Evolutionary conservation across 257 asterid species (phyloP), one percentile per base, ranked within the genome.

Genomic region (Nicotiana tabacum): DNA sequence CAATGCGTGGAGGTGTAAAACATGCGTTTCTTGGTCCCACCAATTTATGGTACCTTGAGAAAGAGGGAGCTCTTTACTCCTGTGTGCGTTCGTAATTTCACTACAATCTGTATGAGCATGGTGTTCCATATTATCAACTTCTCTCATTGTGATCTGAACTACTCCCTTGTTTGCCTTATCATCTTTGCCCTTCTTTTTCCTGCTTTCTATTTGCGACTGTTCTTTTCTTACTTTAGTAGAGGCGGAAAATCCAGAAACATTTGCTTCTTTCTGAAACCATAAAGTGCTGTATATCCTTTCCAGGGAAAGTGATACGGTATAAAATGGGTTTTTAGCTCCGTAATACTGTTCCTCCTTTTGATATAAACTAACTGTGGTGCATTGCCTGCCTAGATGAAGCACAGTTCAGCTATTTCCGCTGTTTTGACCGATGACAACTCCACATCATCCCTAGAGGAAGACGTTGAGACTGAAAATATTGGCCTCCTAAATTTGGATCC

Each of bases 401-500:
- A 32, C 84, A 83, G 82, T 83, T 87, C 95, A 60, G 84, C 90
- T 51, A 81, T 88, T 83, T 86, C 88, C 29, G 89, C 93, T 78
- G 80, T 90, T 89, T 53, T 89, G 84, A 88, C 92, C 3, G 85
- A 88, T 79, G 87, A 81, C n/a, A 83, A 79, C 80, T 83, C 90
- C 57, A 78, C 91, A 83, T 77, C 84, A 65, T 69, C 88, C 58
- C 70, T 77, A 84, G 97, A 89, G 77, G 91, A 91, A 83, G 90
- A 81, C 12, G 27, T 15, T 30, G 60, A 7, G 66, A 57, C 74
- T 77, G 93, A 91, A 81, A 87, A 82, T 77, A 80, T 93, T 79
- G 89, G 84, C 86, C 90, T 94, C 82, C 78, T 93, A 11, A 82
- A 81, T 81, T 39, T 91, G 61, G 99, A 93, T 88, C 90, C 92